These are phyloP conservation scores for Cladophialophora psammophila DNA, from an alignment of 2,329 filamentous ascomycete genomes.

Conservation along the genomic window DNA sequence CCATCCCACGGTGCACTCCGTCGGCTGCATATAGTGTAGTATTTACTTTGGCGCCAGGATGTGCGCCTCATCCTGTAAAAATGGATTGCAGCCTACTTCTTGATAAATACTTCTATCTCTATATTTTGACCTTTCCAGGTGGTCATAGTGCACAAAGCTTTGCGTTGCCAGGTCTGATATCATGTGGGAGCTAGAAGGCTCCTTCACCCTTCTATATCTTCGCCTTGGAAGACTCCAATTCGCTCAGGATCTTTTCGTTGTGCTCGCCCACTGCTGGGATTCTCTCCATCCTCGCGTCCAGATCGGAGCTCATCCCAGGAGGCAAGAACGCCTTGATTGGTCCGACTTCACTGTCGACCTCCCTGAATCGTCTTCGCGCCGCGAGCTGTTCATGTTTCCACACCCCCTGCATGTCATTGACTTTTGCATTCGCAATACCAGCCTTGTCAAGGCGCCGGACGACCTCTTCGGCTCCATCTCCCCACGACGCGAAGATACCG, in stretches of 20 bases:
- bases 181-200: background rate
- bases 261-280: slow-evolving; percentile 61
- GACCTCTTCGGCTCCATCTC: slow-evolving; percentile 49
- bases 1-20: background rate
- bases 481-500: slow-evolving; percentile 49
- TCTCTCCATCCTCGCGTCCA: slow-evolving; percentile 51
- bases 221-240: slow-evolving; percentile 45
- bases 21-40: background rate
- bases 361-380: slow-evolving; percentile 60
- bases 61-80: no score
- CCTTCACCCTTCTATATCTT: background rate
- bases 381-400: slow-evolving; percentile 63
- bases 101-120: background rate
- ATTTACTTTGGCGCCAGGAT: background rate
- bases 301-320: slow-evolving; percentile 52
- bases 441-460: slow-evolving; percentile 56
- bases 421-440: slow-evolving; percentile 62
- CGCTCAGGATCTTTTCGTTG: slow-evolving; percentile 55
- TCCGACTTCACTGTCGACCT: slow-evolving; percentile 58
- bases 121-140: background rate
- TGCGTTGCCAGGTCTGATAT: background rate
- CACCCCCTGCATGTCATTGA: slow-evolving; percentile 63
- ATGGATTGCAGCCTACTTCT: background rate
- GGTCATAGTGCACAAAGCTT: background rate
- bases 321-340: slow-evolving; percentile 59